Evolutionary conservation across 768 basidiomycete species (phyloP).

Genomic region (Butyriboletus loyo): DNA sequence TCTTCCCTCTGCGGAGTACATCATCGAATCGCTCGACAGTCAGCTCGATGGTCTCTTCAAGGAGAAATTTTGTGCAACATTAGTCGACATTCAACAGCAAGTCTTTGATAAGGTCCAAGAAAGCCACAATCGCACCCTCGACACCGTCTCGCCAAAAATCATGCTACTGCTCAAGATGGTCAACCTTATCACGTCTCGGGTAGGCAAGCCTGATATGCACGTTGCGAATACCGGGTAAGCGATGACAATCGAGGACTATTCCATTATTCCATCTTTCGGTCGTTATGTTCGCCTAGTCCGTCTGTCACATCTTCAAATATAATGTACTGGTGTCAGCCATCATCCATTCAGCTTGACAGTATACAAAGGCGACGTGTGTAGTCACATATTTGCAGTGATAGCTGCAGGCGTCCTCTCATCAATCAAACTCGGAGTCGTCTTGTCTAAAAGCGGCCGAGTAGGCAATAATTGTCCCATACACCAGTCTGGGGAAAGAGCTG

Average conservation of each 20-base stretch:
- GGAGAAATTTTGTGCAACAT: constrained; percentile 19
- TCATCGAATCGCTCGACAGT: constrained; percentile 26
- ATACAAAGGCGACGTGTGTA: constrained; percentile 9
- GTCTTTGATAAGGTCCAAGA: constrained; percentile 23
- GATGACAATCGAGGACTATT: background rate
- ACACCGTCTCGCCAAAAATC: constrained; percentile 28
- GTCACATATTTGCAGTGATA: constrained; percentile 15
- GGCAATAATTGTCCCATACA: constrained; percentile 88
- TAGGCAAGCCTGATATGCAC: constrained; percentile 20
- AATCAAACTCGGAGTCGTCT: constrained; percentile 81
- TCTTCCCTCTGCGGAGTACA: constrained; percentile 29
- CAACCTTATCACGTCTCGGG: constrained; percentile 26
- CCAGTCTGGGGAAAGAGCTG: constrained; percentile 45
- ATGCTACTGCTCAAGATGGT: constrained; percentile 29
- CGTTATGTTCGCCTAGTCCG: background rate
- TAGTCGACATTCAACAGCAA: constrained; percentile 24
- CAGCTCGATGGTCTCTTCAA: constrained; percentile 25
- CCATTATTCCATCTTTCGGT: background rate
- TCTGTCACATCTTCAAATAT: background rate
- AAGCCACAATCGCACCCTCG: constrained; percentile 18
- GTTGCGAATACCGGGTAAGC: constrained; percentile 4
- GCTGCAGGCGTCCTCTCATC: background rate
- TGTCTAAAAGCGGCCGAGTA: constrained; percentile 83
- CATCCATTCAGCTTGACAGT: background rate
- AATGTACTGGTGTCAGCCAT: background rate